Evolutionary conservation across 345 rosid genomes (phyloP).

Genomic region (Ailanthus altissimus): DNA sequence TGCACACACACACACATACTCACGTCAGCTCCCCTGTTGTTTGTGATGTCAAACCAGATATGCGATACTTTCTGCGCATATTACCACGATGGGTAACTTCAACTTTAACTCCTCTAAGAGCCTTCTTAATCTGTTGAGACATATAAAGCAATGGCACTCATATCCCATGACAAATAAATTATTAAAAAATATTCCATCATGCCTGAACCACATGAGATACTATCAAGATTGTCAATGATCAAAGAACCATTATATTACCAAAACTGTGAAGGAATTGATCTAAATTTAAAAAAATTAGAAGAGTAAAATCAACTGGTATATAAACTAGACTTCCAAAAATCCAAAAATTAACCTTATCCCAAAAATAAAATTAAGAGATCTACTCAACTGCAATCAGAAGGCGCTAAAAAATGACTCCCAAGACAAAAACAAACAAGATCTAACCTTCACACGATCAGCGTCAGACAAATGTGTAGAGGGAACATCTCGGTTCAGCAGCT

Average conservation of each 20-base stretch:
- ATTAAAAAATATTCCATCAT: neutral
- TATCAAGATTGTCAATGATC: neutral
- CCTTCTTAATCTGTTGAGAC: constrained; percentile 73
- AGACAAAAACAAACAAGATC: constrained; percentile 12
- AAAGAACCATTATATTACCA: neutral
- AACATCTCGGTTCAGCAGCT: constrained; percentile 71
- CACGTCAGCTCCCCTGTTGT: constrained; percentile 90
- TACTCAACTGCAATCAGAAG: neutral
- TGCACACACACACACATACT: no score
- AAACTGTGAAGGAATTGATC: neutral
- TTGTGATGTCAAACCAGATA: constrained; percentile 85
- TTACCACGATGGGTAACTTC: constrained; percentile 96
- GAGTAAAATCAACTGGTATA: neutral
- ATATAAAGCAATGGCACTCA: neutral
- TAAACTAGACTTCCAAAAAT: neutral
- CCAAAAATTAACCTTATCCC: no score
- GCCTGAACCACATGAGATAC: no score
- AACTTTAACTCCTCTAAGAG: constrained; percentile 88
- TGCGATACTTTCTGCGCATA: constrained; percentile 94
- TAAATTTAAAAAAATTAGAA: neutral
- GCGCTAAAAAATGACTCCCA: neutral
- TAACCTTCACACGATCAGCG: constrained; percentile 94
- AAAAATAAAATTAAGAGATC: neutral
- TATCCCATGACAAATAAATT: neutral
- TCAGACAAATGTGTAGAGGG: constrained; percentile 74